Base-by-base conservation (phyloP, 1,284 basidiomycete genomes). In the Sphagnurus paluster region DNA sequence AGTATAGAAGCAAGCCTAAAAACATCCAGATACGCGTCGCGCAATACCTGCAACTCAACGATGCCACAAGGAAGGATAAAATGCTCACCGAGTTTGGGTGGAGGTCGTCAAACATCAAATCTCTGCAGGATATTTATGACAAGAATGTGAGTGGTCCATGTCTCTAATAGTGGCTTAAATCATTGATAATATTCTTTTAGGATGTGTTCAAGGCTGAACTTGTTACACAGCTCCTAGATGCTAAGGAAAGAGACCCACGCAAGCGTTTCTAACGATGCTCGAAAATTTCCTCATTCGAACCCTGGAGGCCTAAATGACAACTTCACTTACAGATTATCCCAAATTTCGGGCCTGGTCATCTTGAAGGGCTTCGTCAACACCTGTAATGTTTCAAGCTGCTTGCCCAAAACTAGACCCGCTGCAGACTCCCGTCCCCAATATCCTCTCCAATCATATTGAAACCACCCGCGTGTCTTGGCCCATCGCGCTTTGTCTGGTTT, bases 11-110 rank as follows among this genome's bases (percentile, higher is more conserved):
- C 16, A 72, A 66, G 33, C 61, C 71, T 13, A 70, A 69, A 26
- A 79, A 80, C 32, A 59, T 70, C 0, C 74, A 78, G 60, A 56
- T 77, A 17, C 74, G 77, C 2, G 66, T 77, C 5, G 80, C 79
- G 7, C 66, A 65, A 42, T 84, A 80, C 54, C 61, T 87, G 34
- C 56, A 62, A 8, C 2, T 38, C 28, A 56, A 66, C 1, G 65
- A 76, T 33, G 48, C 48, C 7, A 39, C 46, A 10, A 63, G 64
- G 35, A 69, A 72, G 56, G 80, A 82, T 40, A 70, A 58, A 52
- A 76, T 79, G 70, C 56, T 76, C 57, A 58, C 49, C 11, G 68
- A 79, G 42, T 80, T 69, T 57, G 63, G 63, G 1, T 87, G 83
- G 84, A 68, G 69, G 0, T 79, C 67, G 67, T 65, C 69, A 46